Percentiles rank a stretch among this genome's conserved stretches.
phyloP scores from a whole-genome alignment of 1,139 yeast genomes.

The Meyerozyma guilliermondii region DNA sequence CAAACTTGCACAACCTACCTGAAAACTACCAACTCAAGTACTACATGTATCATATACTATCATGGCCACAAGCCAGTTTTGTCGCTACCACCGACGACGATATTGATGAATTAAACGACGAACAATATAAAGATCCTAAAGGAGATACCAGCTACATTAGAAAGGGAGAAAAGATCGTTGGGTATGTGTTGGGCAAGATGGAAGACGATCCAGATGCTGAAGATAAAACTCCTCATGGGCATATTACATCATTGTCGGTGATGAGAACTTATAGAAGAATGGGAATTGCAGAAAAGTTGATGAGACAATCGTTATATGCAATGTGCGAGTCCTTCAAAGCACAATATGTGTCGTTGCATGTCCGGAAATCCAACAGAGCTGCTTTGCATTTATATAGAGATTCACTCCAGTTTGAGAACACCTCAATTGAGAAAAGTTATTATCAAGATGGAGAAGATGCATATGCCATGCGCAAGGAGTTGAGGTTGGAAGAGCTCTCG shows the following conservation, averaged over 20 bases:
- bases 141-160: conserved; percentile 55
- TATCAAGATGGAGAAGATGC: conserved; percentile 99
- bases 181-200: conserved; percentile 94
- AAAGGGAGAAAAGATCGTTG: conserved; percentile 77
- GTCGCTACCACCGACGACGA: conserved; percentile 77
- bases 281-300: conserved; percentile 91
- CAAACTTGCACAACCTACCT: conserved; percentile 87
- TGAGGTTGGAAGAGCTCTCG: conserved; percentile 52
- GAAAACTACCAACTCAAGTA: conserved; percentile 92
- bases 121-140: conserved; percentile 35
- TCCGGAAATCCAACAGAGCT: conserved; percentile 88
- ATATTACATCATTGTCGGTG: conserved; percentile 87
- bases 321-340: conserved; percentile 82
- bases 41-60: conserved; percentile 85
- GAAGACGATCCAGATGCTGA: conserved; percentile 84
- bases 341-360: conserved; percentile 84
- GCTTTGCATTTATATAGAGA: conserved; percentile 90
- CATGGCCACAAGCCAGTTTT: conserved; percentile 98
- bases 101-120: conserved; percentile 22
- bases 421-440: conserved; percentile 77
- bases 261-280: conserved; percentile 93
- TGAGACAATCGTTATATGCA: conserved; percentile 79
- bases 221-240: conserved; percentile 82
- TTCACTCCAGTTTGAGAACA: conserved; percentile 75
- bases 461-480: conserved; percentile 81